Evolutionary conservation across 2,329 filamentous ascomycete genomes (phyloP), one percentile per base, ranked within the genome.

Genomic region (Blumeria graminis): DNA sequence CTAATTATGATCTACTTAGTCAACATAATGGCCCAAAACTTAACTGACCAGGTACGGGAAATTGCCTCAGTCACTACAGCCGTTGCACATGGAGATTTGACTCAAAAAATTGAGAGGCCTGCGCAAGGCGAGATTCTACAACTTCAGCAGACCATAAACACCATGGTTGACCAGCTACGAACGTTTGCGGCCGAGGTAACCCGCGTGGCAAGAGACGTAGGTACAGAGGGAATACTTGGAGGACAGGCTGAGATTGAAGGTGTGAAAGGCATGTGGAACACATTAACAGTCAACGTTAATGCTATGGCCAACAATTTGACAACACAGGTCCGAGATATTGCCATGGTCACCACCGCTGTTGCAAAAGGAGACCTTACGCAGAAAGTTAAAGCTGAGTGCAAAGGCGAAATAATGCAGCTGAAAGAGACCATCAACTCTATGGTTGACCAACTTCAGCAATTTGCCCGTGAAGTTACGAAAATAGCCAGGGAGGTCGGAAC

Each of bases 361-460:
- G 80, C 80, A 63, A 81, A 80, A 70, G 90, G 90, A 70, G 92
- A 98, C 68, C 75, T 98, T 63, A 95, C 89, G 55, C 90, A 94
- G 69, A 95, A 95, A 69, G 90, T 98, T 41, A 87, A 94, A 69
- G 89, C 89, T 59, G 87, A 86, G 65, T 90, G 85, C 70, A 84
- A 82, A 72, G 93, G 84, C 69, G 92, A 90, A 75, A 96, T 89
- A 65, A 84, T 81, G 67, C 87, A 86, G 72, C 83, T 98, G 66
- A 98, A 98, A 71, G 89, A 88, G 58, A 96, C 92, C 51, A 98
- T 96, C 74, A 98, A 98, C 71, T 92, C 86, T 68, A 98, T 98
- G 90, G 90, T 98, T 62, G 92, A 95, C 68, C 92, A 95, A 69
- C 74, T 98, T 57, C 87, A 94, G 66, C 89, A 95, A 66, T 96